A percentile compares a stretch with the other conserved stretches of the same genome.
Conservation (phyloP, 108 stramenopile genomes). For the Cylindrotheca closterium region DNA sequence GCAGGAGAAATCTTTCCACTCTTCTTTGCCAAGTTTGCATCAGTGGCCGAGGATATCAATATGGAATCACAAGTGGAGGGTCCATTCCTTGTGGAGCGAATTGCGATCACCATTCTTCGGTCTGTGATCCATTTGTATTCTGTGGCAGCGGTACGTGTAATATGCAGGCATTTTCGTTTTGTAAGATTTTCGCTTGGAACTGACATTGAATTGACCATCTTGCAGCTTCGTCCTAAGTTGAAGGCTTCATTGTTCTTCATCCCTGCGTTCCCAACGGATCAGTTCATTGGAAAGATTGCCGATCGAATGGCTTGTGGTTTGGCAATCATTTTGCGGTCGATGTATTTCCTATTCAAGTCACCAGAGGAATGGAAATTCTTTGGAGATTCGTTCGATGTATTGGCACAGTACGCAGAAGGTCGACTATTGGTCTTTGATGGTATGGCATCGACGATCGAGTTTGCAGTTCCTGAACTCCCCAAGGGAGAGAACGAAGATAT, state of each 20-base stretch:
- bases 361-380: slow-evolving; percentile 73
- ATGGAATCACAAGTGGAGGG: slow-evolving; percentile 15
- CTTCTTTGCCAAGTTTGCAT: slow-evolving; percentile 64
- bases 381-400: slow-evolving; percentile 56
- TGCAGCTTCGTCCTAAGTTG: slow-evolving; percentile 53
- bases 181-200: slow-evolving; percentile 2
- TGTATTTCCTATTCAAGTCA: slow-evolving; percentile 56
- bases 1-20: slow-evolving; percentile 61
- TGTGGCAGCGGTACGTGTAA: slow-evolving; percentile 37
- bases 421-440: slow-evolving; percentile 79
- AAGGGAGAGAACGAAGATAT: slow-evolving; percentile 18
- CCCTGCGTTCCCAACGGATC: slow-evolving; percentile 34
- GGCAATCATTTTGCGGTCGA: slow-evolving; percentile 70
- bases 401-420: slow-evolving; percentile 51
- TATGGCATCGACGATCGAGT: slow-evolving; percentile 75
- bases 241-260: slow-evolving; percentile 52
- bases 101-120: slow-evolving; percentile 70
- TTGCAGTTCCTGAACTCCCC: slow-evolving; percentile 40
- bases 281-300: slow-evolving; percentile 52
- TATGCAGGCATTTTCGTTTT: not conserved
- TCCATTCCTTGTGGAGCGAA: slow-evolving; percentile 74
- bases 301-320: slow-evolving; percentile 79
- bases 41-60: slow-evolving; percentile 22
- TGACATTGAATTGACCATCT: slow-evolving; percentile 8
- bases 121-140: slow-evolving; percentile 77